Percentiles rank a stretch among this genome's conserved stretches.
Conservation (phyloP, 441 rosid species). For the Aleurites moluccanus region DNA sequence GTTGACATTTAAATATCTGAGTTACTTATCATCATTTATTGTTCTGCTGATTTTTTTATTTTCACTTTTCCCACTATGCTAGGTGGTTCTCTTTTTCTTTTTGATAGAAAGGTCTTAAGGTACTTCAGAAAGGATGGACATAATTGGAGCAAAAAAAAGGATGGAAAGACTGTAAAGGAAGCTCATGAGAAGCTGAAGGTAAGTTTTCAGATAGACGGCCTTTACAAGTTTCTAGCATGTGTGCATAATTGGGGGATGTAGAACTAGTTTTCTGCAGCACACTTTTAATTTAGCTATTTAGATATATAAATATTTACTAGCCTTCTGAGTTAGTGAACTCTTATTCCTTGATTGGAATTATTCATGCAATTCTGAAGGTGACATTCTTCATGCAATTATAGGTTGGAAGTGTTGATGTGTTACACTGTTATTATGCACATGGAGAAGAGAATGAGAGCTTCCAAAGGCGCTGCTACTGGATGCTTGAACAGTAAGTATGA, state of each 20-base stretch:
- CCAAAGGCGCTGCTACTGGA: conserved; percentile 96
- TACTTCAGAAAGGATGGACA: conserved; percentile 98
- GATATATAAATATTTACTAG: not conserved
- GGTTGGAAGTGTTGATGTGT: conserved; percentile 89
- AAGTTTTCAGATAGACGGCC: conserved; percentile 17
- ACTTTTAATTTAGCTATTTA: not conserved
- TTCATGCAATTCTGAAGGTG: not conserved
- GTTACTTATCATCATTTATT: not conserved
- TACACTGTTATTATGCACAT: conserved; percentile 98
- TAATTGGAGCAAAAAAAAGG: conserved; percentile 96
- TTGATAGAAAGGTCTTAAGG: conserved; percentile 88
- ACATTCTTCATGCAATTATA: conserved; percentile 36
- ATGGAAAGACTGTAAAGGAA: conserved; percentile 95
- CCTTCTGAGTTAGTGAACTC: not conserved
- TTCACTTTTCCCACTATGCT: conserved; percentile 25
- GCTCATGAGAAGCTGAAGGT: conserved; percentile 99
- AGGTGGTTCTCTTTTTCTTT: conserved; percentile 97
- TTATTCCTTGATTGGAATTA: not conserved
- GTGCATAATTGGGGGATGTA: not conserved
- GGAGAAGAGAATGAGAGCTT: conserved; percentile 87
- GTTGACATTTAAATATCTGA: not conserved
- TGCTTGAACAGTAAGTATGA: conserved; percentile 91
- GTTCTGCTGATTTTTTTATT: not conserved
- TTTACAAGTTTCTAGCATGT: not conserved
- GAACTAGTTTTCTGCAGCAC: not conserved